Percentiles rank a stretch among this genome's conserved stretches.
Evolutionary conservation across 2,329 filamentous ascomycete species (phyloP).

Genomic region (Sporothrix curviconia): DNA sequence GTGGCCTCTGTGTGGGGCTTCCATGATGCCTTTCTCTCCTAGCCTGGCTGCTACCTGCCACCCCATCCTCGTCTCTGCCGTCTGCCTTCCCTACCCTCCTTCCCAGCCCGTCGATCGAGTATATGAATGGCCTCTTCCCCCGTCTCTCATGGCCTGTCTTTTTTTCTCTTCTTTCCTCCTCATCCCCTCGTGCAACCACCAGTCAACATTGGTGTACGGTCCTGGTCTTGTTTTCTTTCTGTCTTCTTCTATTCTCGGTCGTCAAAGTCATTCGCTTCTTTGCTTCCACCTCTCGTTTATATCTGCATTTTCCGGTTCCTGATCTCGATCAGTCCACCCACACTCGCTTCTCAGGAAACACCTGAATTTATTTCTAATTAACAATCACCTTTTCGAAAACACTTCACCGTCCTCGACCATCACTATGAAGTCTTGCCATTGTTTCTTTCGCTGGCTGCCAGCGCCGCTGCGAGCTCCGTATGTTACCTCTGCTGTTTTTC

Average conservation of each 20-base stretch:
- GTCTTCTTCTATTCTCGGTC: constrained; percentile 27
- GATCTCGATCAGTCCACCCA: constrained; percentile 18
- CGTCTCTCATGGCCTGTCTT: neutral
- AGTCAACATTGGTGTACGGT: constrained; percentile 12
- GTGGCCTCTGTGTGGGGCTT: neutral
- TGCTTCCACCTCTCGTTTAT: constrained; percentile 32
- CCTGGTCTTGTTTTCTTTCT: constrained; percentile 7
- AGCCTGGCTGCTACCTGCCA: neutral
- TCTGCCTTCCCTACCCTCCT: neutral
- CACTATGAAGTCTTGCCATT: too few relatives aligned
- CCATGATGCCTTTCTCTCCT: constrained; percentile 10
- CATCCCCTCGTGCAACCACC: constrained; percentile 13
- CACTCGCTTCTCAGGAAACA: constrained; percentile 13
- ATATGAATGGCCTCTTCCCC: constrained; percentile 12
- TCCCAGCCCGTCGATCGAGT: constrained; percentile 3
- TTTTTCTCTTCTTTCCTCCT: constrained; percentile 9
- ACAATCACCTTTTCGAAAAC: too few relatives aligned
- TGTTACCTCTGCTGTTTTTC: neutral
- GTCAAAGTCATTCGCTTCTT: constrained; percentile 55
- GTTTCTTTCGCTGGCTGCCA: constrained; percentile 44
- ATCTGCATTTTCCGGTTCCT: constrained; percentile 22
- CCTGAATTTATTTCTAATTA: too few relatives aligned
- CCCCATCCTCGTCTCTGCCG: neutral
- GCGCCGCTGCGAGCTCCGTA: constrained; percentile 40
- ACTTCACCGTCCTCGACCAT: too few relatives aligned